Evolutionary conservation across 176 grass and related monocot species (phyloP).

Genomic region (Calamus simplicifolius): DNA sequence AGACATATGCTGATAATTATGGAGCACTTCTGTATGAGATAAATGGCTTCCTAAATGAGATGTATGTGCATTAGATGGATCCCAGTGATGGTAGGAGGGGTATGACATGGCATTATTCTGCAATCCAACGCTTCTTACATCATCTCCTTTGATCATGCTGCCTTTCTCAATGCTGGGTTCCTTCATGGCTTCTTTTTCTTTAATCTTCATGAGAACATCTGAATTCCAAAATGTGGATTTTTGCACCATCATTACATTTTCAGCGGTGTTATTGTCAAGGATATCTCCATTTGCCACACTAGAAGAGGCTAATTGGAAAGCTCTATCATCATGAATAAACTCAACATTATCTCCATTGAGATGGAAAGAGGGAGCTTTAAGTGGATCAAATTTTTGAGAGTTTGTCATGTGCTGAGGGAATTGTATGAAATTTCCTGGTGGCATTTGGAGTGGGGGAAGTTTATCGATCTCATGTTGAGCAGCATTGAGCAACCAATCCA

Average conservation of each 20-base stretch:
- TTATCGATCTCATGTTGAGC: slow-evolving; percentile 93
- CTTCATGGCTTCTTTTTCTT: no score
- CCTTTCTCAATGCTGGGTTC: neutral
- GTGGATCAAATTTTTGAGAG: slow-evolving; percentile 7
- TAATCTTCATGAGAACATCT: neutral
- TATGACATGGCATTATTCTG: neutral
- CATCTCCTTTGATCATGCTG: slow-evolving; percentile 2
- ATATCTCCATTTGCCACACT: slow-evolving; percentile 1
- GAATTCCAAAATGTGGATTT: neutral
- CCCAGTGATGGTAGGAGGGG: slow-evolving; percentile 7
- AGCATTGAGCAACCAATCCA: slow-evolving; percentile 88
- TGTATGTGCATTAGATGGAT: neutral
- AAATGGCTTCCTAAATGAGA: slow-evolving; percentile 4
- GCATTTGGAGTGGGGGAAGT: slow-evolving; percentile 79
- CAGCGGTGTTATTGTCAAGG: neutral
- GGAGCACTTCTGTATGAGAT: neutral
- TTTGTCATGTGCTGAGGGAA: slow-evolving; percentile 17
- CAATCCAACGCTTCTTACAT: neutral
- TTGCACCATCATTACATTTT: neutral
- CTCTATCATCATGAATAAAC: neutral
- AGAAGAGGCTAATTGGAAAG: neutral
- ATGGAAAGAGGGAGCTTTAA: slow-evolving; percentile 6
- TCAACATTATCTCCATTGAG: neutral
- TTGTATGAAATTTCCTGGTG: slow-evolving; percentile 35
- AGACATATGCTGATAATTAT: neutral